Evolutionary conservation across 805 yeast genomes (phyloP), one percentile per base, ranked within the genome.

Genomic region (Candida sonorensis): DNA sequence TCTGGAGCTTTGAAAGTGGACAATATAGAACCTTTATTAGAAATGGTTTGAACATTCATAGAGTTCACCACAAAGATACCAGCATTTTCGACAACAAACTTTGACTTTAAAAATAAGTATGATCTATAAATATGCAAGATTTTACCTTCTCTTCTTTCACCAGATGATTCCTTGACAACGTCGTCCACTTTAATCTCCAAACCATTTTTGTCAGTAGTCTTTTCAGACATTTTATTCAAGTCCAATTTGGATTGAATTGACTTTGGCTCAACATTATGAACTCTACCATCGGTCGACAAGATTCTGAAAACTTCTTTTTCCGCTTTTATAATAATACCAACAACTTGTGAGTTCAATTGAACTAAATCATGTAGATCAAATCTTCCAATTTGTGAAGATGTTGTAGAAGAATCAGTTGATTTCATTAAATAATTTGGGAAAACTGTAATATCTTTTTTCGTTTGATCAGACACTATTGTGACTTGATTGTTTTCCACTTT

Each of bases 361-460:
- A 92, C 95, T 37, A 92, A 68, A 53, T 90, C 96, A 51, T 85
- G 94, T 31, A 92, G 66, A 38, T 84, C 92, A 57, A 80, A 92
- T 48, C 79, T 75, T 41, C 88, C 87, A 19, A 76, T 66, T 37
- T 77, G 73, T 36, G 79, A 72, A n/a, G 82, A 68, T 22, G 77
- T 74, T 2, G 86, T 76, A 9, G 90, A 76, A 5, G 61, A 50
- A 57, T 88, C 97, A n/a, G 92, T 76, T 14, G 97, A 94, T 51
- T 83, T 85, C 37, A 87, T 80, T 53, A 92, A 64, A 51, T 85
- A 90, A 50, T 88, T 86, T 16, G 97, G 85, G 50, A 94, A 90
- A 4, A 92, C 96, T 12, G 94, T 81, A 25, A 92, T 74, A 56
- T 92, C 97, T 46, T 81, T 77, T 48, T 75, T 76, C 1, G 95